Percentiles rank a stretch among this genome's conserved stretches.
Evolutionary conservation across 2,329 filamentous ascomycete genomes (phyloP).

Genomic region (Colletotrichum coccodes): DNA sequence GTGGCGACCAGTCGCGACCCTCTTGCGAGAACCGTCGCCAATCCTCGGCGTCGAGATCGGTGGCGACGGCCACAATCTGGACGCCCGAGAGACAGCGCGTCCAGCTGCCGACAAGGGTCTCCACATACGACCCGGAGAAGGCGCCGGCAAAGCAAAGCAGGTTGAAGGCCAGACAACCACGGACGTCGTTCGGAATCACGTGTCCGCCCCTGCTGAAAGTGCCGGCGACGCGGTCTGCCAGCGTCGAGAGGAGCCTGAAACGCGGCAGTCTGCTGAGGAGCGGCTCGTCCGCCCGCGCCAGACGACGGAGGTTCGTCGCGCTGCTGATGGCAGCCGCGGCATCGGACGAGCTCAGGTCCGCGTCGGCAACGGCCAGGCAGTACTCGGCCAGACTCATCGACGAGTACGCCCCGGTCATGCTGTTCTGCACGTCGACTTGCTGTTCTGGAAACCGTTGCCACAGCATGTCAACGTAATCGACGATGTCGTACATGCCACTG

Average conservation of each 20-base stretch:
- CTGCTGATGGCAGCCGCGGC: neutral
- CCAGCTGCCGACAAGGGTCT: neutral
- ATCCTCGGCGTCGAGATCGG: neutral
- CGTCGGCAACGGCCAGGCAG: neutral
- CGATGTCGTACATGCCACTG: slow-evolving; percentile 1
- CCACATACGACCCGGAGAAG: neutral
- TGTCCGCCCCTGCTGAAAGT: neutral
- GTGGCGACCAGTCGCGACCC: neutral
- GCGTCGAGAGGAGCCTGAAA: neutral
- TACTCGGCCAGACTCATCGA: slow-evolving; percentile 2
- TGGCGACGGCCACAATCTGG: neutral
- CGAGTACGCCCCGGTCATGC: neutral
- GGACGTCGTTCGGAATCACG: neutral
- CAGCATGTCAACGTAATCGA: neutral
- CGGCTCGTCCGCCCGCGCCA: neutral
- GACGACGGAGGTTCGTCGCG: neutral
- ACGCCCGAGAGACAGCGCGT: neutral
- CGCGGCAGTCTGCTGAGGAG: neutral
- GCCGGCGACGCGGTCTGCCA: neutral
- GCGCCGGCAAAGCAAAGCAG: neutral
- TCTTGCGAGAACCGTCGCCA: neutral
- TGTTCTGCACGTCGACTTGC: neutral
- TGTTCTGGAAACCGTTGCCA: slow-evolving; percentile 1
- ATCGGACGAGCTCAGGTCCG: neutral
- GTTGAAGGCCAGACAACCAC: neutral